Conservation (phyloP, 2,329 filamentous ascomycete genomes). For the Colletotrichum theobromicola region DNA sequence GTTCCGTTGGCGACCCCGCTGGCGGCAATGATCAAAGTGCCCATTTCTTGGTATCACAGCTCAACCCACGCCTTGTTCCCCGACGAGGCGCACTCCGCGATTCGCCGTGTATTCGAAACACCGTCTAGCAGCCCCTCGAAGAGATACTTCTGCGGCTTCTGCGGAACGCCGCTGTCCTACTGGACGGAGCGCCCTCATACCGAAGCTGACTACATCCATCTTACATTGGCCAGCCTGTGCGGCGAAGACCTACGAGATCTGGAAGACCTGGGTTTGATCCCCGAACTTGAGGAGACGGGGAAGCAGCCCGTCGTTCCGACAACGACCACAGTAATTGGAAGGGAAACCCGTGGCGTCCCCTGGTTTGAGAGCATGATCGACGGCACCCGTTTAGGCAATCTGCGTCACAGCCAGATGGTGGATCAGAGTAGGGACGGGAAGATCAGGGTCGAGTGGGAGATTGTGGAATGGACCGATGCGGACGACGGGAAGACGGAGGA, state of each 20-base stretch:
- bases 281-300: constrained; percentile 42
- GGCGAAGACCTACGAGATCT: constrained; percentile 74
- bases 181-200: constrained; percentile 77
- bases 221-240: constrained; percentile 80
- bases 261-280: constrained; percentile 77
- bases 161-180: constrained; percentile 82
- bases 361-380: constrained; percentile 88
- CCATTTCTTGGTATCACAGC: constrained; percentile 80
- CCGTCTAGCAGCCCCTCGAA: constrained; percentile 62
- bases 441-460: constrained; percentile 80
- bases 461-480: constrained; percentile 71
- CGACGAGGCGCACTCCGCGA: constrained; percentile 74
- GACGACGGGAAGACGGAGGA: constrained; percentile 45
- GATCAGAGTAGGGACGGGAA: constrained; percentile 64
- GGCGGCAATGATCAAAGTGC: constrained; percentile 83
- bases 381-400: constrained; percentile 73
- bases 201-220: constrained; percentile 79
- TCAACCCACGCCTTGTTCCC: constrained; percentile 76
- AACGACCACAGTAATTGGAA: constrained; percentile 43
- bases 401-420: constrained; percentile 66
- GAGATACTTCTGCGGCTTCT: constrained; percentile 89
- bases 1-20: constrained; percentile 74
- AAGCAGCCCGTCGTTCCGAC: constrained; percentile 28
- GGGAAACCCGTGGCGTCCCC: constrained; percentile 74
- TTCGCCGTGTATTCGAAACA: constrained; percentile 71